Percentiles rank a stretch among this genome's conserved stretches.
Conservation (phyloP, 2,329 filamentous ascomycete genomes). For the Pseudocercospora pini-densiflorae region DNA sequence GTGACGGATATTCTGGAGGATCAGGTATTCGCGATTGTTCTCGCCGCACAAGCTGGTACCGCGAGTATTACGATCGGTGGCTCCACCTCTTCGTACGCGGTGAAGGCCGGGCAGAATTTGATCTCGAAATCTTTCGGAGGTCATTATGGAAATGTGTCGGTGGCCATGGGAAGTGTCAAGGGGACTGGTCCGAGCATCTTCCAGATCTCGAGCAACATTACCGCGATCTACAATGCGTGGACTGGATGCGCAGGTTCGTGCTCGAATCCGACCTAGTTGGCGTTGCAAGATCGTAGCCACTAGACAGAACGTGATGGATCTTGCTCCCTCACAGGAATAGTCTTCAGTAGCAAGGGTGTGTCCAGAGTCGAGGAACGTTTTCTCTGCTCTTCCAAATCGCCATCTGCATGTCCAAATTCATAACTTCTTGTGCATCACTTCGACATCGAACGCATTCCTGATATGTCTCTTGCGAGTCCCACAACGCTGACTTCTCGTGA, state of each 20-base stretch:
- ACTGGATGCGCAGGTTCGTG: constrained; percentile 25
- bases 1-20: constrained; percentile 47
- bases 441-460: too few species aligned
- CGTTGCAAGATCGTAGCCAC: too few species aligned
- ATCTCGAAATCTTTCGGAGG: constrained; percentile 43
- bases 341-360: background rate
- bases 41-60: constrained; percentile 37
- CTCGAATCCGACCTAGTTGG: background rate
- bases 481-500: background rate
- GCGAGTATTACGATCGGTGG: constrained; percentile 48
- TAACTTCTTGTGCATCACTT: too few species aligned
- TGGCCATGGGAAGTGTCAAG: constrained; percentile 41
- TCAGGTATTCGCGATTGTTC: constrained; percentile 51
- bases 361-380: background rate
- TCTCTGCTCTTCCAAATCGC: background rate
- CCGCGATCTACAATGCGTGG: constrained; percentile 34
- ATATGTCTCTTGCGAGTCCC: background rate
- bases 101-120: constrained; percentile 27
- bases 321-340: too few species aligned
- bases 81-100: constrained; percentile 27
- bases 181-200: constrained; percentile 42
- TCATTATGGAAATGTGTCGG: constrained; percentile 46
- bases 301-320: too few species aligned
- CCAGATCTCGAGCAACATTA: constrained; percentile 27
- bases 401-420: background rate